Base-by-base conservation (phyloP, 768 basidiomycete genomes). In the Asterophora parasitica region DNA sequence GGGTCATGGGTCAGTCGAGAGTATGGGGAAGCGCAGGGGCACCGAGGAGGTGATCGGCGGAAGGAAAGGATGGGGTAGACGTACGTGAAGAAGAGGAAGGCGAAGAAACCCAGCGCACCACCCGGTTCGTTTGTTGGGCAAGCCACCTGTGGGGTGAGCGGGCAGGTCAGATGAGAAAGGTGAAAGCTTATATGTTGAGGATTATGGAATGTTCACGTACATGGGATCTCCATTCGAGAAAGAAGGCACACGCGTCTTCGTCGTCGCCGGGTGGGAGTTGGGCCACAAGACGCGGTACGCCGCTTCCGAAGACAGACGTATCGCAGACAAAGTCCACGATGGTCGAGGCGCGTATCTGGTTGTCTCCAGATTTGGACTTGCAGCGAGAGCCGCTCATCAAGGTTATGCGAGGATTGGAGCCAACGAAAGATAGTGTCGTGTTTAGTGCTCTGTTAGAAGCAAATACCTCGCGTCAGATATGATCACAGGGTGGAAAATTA, bases 181-280 rank as follows among this genome's bases (percentile, higher is more conserved):
- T 17, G 39, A 15, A 4, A 23, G 23, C 23, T 23, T 23, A 23
- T n/a, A n/a, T n/a, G n/a, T n/a, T n/a, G n/a, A n/a, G 20, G 32
- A 41, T 40, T 47, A 42, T 15, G 42, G 30, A 26, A 33, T 20
- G n/a, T 20, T 17, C 5, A 63, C 78, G 58, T 54, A 92, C 90
- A 56, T 81, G 81, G 4, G 87, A 92, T 46, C 76, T 72, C 92
- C 92, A 94, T 68, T 93, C 89, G 32, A 94, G 66, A 49, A 86
- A 78, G 61, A 83, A 92, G 10, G 81, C 77, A 62, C 92, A 94
- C n/a, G 79, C 80, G 20, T 59, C 60, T 7, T 83, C 77, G 28
- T 85, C 81, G 12, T 78, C 76, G 7, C 69, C 68, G 7, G 81
- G 79, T 4, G 87, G 87, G 17, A 91, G 76, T 41, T 85, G 81